Conservation (phyloP, 78 protist species). For the slime mould (Dictyostelium discoideum) region DNA sequence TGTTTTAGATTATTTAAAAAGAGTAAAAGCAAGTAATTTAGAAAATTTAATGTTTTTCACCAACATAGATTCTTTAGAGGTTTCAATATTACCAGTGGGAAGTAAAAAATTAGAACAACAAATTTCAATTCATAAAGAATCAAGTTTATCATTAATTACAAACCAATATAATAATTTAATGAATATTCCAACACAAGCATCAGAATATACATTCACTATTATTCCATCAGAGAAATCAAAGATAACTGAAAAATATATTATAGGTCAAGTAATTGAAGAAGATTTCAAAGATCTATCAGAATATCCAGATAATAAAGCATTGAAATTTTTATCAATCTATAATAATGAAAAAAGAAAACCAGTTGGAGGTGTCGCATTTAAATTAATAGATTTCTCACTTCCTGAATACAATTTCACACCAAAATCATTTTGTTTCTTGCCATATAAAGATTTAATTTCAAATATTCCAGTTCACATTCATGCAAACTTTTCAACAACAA, state of each 20-base stretch:
- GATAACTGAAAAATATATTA: neutral
- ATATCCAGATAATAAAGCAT: neutral
- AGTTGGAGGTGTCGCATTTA: constrained; percentile 28
- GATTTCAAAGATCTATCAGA: neutral
- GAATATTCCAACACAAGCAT: neutral
- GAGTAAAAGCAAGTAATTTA: neutral
- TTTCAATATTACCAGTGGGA: neutral
- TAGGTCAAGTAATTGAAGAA: neutral
- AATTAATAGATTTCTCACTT: neutral
- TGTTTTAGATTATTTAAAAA: neutral
- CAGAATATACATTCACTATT: neutral
- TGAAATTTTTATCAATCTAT: neutral
- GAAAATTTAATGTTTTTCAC: neutral
- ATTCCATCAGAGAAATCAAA: neutral
- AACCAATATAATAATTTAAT: neutral
- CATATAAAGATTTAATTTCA: neutral
- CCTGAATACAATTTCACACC: neutral
- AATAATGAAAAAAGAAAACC: neutral
- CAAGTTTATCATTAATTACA: neutral
- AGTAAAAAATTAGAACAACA: neutral
- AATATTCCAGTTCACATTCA: constrained; percentile 23
- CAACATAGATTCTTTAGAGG: neutral
- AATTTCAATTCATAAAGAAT: neutral
- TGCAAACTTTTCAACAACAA: constrained; percentile 15
- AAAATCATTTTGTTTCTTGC: neutral